A percentile compares a stretch with the other conserved stretches of the same genome.
phyloP scores from a whole-genome alignment of 169 alveolate species.

The Eimeria necatrix region DNA sequence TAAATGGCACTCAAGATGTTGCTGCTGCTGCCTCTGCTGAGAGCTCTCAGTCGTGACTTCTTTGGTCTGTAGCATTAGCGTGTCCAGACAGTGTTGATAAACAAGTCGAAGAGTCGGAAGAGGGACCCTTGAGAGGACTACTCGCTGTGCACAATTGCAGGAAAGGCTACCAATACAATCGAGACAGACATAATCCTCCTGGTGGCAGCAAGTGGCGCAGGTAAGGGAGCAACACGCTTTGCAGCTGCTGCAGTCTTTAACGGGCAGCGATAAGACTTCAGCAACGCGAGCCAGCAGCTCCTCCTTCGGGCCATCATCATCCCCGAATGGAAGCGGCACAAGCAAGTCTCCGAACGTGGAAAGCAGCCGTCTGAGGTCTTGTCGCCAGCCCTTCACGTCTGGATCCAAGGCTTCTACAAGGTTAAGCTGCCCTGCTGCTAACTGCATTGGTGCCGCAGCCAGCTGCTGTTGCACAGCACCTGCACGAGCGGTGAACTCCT shows the following conservation, averaged over 20 bases:
- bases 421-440: constrained; percentile 56
- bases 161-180: constrained; percentile 38
- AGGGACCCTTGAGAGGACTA: constrained; percentile 71
- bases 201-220: constrained; percentile 72
- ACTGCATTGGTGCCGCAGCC: constrained; percentile 59
- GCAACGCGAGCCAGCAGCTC: constrained; percentile 54
- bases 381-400: constrained; percentile 29
- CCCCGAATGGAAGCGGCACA: constrained; percentile 15
- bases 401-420: constrained; percentile 36
- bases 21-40: constrained; percentile 35
- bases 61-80: constrained; percentile 43
- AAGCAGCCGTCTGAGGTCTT: constrained; percentile 3
- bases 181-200: constrained; percentile 53
- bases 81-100: constrained; percentile 57
- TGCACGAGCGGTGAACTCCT: constrained; percentile 49
- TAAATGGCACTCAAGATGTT: background rate
- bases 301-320: constrained; percentile 44
- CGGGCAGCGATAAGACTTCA: constrained; percentile 64
- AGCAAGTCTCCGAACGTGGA: constrained; percentile 33
- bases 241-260: constrained; percentile 80
- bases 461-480: constrained; percentile 51
- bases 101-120: constrained; percentile 54
- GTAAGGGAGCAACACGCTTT: constrained; percentile 63
- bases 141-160: constrained; percentile 31
- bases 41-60: constrained; percentile 14